These are phyloP conservation scores for Rhodotorula taiwanensis DNA, from an alignment of 768 basidiomycete genomes.

Conservation along the genomic window DNA sequence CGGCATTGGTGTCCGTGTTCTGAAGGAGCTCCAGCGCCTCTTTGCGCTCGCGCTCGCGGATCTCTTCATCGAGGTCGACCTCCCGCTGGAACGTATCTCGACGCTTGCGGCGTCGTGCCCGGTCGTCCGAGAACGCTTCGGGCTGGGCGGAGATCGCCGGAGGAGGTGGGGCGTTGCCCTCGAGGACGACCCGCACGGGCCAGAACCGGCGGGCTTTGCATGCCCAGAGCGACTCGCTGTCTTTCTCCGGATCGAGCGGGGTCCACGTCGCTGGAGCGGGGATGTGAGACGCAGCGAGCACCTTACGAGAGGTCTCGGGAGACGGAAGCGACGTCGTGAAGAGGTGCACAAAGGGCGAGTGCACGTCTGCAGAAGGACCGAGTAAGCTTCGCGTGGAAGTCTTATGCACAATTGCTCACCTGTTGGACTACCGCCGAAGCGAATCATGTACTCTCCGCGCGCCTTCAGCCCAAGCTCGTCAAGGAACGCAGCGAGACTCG, in stretches of 20 bases:
- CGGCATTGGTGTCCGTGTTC: constrained; percentile 4
- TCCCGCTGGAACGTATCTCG: constrained; percentile 25
- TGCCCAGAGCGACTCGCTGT: constrained; percentile 4
- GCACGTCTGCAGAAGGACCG: neutral
- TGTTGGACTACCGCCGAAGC: constrained; percentile 14
- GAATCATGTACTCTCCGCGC: constrained; percentile 27
- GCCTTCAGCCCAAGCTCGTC: constrained; percentile 9
- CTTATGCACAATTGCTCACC: neutral
- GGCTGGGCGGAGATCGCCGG: neutral
- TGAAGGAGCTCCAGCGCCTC: constrained; percentile 6
- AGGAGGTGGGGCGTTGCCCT: constrained; percentile 2
- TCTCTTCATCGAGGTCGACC: constrained; percentile 21
- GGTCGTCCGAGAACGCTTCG: neutral
- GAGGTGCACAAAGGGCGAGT: constrained; percentile 23
- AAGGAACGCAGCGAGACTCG: constrained; percentile 16
- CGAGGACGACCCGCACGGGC: constrained; percentile 26
- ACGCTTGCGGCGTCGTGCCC: neutral
- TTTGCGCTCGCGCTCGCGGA: neutral
- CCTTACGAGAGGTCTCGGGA: no score
- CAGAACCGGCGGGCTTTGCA: constrained; percentile 35
- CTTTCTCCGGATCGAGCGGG: neutral
- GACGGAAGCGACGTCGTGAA: constrained; percentile 9
- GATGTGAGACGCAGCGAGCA: no score
- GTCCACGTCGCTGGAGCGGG: constrained; percentile 31
- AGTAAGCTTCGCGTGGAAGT: neutral